Evolutionary conservation across 768 basidiomycete genomes (phyloP).

Genomic region (Termitomyces sp.): DNA sequence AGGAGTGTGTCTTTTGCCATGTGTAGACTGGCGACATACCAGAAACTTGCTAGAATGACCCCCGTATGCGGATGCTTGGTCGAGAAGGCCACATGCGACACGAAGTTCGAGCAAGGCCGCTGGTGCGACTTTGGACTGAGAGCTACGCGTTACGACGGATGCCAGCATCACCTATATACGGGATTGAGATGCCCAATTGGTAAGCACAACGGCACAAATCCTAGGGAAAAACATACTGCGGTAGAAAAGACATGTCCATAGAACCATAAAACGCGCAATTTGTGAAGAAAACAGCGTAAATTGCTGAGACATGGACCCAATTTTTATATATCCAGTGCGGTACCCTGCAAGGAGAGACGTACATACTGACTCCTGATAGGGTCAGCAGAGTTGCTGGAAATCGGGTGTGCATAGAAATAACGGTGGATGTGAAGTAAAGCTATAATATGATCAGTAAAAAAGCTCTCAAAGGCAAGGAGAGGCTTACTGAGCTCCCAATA

Average conservation of each 20-base stretch:
- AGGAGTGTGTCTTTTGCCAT: no score
- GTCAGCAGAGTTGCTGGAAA: conserved; percentile 55
- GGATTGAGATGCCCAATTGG: not conserved
- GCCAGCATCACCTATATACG: conserved; percentile 60
- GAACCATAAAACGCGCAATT: conserved; percentile 61
- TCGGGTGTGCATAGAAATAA: conserved; percentile 70
- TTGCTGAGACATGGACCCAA: conserved; percentile 41
- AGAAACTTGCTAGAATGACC: conserved; percentile 68
- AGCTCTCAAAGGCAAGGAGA: not conserved
- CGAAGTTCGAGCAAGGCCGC: conserved; percentile 66
- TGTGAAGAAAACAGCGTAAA: conserved; percentile 48
- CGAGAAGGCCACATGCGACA: conserved; percentile 57
- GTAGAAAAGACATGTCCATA: conserved; percentile 70
- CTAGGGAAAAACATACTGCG: conserved; percentile 33
- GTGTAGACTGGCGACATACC: conserved; percentile 13
- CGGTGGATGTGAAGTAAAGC: conserved; percentile 72
- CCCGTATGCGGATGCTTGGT: conserved; percentile 50
- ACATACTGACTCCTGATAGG: no score
- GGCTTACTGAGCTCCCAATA: conserved; percentile 65
- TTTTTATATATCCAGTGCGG: conserved; percentile 55
- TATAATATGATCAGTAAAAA: conserved; percentile 16
- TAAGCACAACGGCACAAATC: not conserved
- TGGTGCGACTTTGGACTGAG: conserved; percentile 60
- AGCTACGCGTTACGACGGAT: conserved; percentile 70
- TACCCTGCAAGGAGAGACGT: conserved; percentile 66